A percentile compares a stretch with the other conserved stretches of the same genome.
phyloP scores from a whole-genome alignment of 176 grass and related monocot species.

The Musa schizocarpa region DNA sequence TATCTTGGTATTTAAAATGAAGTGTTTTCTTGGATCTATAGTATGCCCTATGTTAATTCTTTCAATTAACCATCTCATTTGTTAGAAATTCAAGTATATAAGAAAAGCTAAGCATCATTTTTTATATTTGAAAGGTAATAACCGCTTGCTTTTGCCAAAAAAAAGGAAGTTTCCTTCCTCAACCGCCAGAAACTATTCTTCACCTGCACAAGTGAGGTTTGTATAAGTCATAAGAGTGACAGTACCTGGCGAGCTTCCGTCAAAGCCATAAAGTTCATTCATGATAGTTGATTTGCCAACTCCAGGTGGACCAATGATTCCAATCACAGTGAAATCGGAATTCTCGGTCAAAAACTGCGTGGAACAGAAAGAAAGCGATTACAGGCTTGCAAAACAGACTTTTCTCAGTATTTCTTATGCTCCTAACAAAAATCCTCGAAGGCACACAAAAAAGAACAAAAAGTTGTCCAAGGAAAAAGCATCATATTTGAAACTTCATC shows the following conservation, averaged over 20 bases:
- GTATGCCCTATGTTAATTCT: too few relatives aligned
- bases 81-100: too few relatives aligned
- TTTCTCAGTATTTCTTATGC: not conserved
- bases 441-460: not conserved
- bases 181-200: not conserved
- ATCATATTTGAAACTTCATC: not conserved
- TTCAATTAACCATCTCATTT: too few relatives aligned
- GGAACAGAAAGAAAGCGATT: not conserved
- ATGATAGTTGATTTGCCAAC: slow-evolving; percentile 85
- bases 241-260: slow-evolving; percentile 62
- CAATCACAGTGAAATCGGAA: slow-evolving; percentile 88
- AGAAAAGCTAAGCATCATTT: too few relatives aligned
- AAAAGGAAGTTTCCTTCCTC: too few relatives aligned
- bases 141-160: too few relatives aligned
- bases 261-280: slow-evolving; percentile 82
- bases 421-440: too few relatives aligned
- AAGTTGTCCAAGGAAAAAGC: not conserved
- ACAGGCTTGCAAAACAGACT: not conserved
- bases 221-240: not conserved
- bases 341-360: slow-evolving; percentile 84
- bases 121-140: too few relatives aligned
- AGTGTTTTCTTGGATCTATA: too few relatives aligned
- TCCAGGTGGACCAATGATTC: slow-evolving; percentile 73
- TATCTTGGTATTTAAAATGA: too few relatives aligned
- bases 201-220: not conserved